Base-by-base conservation (phyloP, 2,329 filamentous ascomycete species). In the Dichotomopilus funicola region DNA sequence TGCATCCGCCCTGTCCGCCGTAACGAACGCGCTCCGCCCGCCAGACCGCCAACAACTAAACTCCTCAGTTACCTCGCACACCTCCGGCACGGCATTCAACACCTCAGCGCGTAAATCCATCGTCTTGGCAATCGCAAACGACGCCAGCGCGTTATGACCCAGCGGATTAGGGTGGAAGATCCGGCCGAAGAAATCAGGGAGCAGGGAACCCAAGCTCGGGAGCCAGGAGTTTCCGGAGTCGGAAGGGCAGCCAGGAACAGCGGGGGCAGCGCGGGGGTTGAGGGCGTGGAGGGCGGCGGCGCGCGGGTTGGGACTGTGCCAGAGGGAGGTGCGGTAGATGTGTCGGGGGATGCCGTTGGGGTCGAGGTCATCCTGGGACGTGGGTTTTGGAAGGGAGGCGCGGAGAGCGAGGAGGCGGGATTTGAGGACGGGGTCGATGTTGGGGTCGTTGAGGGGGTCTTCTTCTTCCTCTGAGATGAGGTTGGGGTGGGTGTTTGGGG, bases 261-360 rank as follows among this genome's bases (percentile, higher is more conserved):
- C 13, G 5, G 48, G 48, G 2, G 19, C 2, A 8, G 48, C 48
- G 37, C 48, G 48, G 4, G 36, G 36, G 37, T 50, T 31, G 19
- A 50, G 48, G 2, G 37, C 37, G 37, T 50, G 48, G 1, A 50
- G 48, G 1, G 48, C 48, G 1, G 48, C 48, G 3, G 48, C 48
- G 19, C 37, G 48, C 4, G 48, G 48, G 48, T 50, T 50, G 37
- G 34, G 27, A 3, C 37, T 41, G 48, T 50, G 31, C 48, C 48
- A 50, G 37, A 50, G 48, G 1, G 48, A 50, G 48, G 48, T 13
- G 48, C 48, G 48, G 48, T 50, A 50, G 48, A 50, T 50, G 48
- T 36, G 11, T 6, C 37, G 48, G 19, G 33, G 11, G 37, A 50
- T 33, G 48, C 48, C 48, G 48, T 33, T 13, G 36, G 36, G 6